Evolutionary conservation across 2,329 filamentous ascomycete species (phyloP), one percentile per base, ranked within the genome.

Genomic region (Graphilbum fragrans): DNA sequence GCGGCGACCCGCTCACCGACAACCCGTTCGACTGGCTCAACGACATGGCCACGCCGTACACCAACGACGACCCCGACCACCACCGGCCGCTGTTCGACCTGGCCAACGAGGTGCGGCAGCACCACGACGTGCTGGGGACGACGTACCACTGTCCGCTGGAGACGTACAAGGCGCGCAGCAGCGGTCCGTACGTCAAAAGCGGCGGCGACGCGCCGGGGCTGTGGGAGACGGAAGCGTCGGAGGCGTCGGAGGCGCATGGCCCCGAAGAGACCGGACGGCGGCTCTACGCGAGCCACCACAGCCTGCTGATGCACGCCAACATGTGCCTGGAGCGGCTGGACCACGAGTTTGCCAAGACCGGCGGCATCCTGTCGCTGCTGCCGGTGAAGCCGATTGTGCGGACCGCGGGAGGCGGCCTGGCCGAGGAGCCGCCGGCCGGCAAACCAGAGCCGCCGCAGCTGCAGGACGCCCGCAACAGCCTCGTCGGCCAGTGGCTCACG

Each of bases 21-120:
- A 63, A 73, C 42, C 69, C 71, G 2, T 77, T 72, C 48, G 74
- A 78, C 58, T 78, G 69, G 61, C 59, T 79, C 37, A 66, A 63
- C 40, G 61, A 75, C 45, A 59, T 78, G 5, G 53, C 53, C n/a
- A 47, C 44, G 20, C 63, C 65, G 1, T 78, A 78, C 50, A 46
- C 53, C 18, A 72, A 66, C 43, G 58, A 65, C 32, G 68, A 74
- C 45, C 56, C 58, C 16, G 58, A 54, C 38, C 70, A 74, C 50
- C 56, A 67, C 47, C 54, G 58, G 21, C 69, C 69, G 7, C 61
- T 74, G 20, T 60, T 58, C 42, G 62, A 59, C 16, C 55, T 74
- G 11, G 51, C 55, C 33, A 75, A 75, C 50, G 55, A 65, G 19
- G 57, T 74, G 21, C 55, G 59, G 45, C 43, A 45, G 1, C 62